phyloP scores from a whole-genome alignment of 768 basidiomycete species.

The Galerina marginata region DNA sequence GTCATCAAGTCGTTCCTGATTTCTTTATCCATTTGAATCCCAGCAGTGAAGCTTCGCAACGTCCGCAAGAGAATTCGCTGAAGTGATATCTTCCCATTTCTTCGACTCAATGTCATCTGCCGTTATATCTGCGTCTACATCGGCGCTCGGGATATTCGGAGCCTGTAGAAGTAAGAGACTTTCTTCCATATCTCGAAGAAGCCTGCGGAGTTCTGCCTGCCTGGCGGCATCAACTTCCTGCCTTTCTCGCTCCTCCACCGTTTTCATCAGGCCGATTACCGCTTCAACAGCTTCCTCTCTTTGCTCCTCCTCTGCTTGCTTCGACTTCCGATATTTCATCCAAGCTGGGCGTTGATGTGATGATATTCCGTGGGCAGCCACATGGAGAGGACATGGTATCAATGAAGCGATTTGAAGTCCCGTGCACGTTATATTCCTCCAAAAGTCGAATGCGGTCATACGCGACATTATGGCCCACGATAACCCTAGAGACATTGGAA shows the following conservation, averaged over 20 bases:
- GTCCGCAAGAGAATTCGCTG: slow-evolving; percentile 89
- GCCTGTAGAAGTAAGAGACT: slow-evolving; percentile 36
- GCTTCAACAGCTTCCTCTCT: slow-evolving; percentile 69
- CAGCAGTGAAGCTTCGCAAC: slow-evolving; percentile 91
- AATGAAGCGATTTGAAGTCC: slow-evolving; percentile 78
- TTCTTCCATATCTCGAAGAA: slow-evolving; percentile 45
- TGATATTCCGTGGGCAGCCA: slow-evolving; percentile 92
- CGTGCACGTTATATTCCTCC: slow-evolving; percentile 80
- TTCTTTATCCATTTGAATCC: slow-evolving; percentile 78
- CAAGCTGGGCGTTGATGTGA: slow-evolving; percentile 94
- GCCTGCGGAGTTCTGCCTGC: slow-evolving; percentile 43
- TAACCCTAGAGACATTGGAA: slow-evolving; percentile 55
- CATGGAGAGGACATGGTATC: slow-evolving; percentile 97
- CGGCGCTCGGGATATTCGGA: slow-evolving; percentile 6
- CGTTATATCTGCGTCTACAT: slow-evolving; percentile 21
- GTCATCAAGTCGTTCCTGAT: slow-evolving; percentile 80
- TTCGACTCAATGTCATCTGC: slow-evolving; percentile 52
- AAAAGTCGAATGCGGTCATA: slow-evolving; percentile 86
- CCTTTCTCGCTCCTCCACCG: slow-evolving; percentile 53
- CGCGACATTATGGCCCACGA: slow-evolving; percentile 95
- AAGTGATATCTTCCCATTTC: slow-evolving; percentile 93
- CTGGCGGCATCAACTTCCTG: slow-evolving; percentile 53
- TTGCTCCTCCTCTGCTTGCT: slow-evolving; percentile 58
- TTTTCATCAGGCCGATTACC: slow-evolving; percentile 45
- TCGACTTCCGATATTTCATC: slow-evolving; percentile 82